Evolutionary conservation across 2,329 filamentous ascomycete species (phyloP).

Genomic region (Penicillium capsulatum): DNA sequence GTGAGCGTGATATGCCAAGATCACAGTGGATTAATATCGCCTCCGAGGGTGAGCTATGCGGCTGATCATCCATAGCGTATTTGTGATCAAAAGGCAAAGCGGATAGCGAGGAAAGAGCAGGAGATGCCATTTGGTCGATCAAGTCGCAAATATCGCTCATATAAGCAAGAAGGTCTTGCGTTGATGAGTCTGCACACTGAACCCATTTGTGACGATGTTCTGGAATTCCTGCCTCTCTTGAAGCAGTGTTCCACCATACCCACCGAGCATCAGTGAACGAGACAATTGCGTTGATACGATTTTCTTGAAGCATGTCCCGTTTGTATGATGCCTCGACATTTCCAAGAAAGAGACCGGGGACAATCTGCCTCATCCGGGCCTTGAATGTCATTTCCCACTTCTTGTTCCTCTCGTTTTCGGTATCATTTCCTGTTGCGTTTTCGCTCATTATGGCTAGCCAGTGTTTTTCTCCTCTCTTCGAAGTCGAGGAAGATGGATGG

Average conservation of each 20-base stretch:
- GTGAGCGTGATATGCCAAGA: constrained; percentile 27
- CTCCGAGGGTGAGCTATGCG: constrained; percentile 4
- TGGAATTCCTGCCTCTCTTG: constrained; percentile 22
- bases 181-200: constrained; percentile 27
- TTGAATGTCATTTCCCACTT: constrained; percentile 17
- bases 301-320: constrained; percentile 19
- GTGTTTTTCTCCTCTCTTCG: not conserved
- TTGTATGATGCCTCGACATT: constrained; percentile 23
- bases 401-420: constrained; percentile 12
- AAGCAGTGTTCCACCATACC: constrained; percentile 19
- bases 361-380: constrained; percentile 22
- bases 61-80: constrained; percentile 5
- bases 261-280: constrained; percentile 22
- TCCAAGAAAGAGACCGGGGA: constrained; percentile 26
- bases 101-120: constrained; percentile 10
- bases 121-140: constrained; percentile 22
- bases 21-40: constrained; percentile 28
- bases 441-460: constrained; percentile 2
- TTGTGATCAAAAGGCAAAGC: constrained; percentile 9
- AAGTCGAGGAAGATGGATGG: not conserved
- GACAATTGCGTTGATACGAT: constrained; percentile 22
- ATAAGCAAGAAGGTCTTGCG: constrained; percentile 26
- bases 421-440: constrained; percentile 1
- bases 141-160: constrained; percentile 27
- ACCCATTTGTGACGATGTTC: constrained; percentile 26